Evolutionary conservation across 345 rosid genomes (phyloP), one percentile per base, ranked within the genome.

Genomic region (Aquilaria malaccensis): DNA sequence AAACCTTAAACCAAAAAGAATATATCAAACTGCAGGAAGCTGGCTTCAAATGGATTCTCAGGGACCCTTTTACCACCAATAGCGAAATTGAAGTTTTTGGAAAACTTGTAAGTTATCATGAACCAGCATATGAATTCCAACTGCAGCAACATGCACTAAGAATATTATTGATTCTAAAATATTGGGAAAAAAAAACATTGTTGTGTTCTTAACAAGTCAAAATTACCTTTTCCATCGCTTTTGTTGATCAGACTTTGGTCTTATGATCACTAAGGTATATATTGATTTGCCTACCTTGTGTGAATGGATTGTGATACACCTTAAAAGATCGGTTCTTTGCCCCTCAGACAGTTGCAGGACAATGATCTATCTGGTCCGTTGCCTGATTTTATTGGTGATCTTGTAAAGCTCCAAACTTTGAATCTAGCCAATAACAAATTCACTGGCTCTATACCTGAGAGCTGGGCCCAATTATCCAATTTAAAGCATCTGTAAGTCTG

Each of bases 31-130:
- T 77, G 66, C 80, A 89, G 97, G 79, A 83, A 50, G 62, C 77
- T 89, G 59, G 80, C 69, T 55, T 85, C 98, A 65, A 81, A 48
- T 67, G 98, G 90, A 73, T 81, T 93, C 71, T 74, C 87, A 0
- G 97, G 98, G 80, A 85, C 78, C 65, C 78, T 93, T 65, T 87
- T 94, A 15, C 80, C 82, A 67, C 75, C 88, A 30, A 81, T 93
- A 33, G 78, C 79, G 57, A 84, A 79, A 72, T 78, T 93, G 55
- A 84, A 82, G 88, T 81, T 72, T 69, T 76, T 89, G 78, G 84
- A 72, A 66, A 84, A 73, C 54, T 74, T 93, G 97, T 93, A 79
- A 84, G 90, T 70, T 52, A 54, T 50, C 33, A 48, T 13, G 32
- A 57, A 64, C 54, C n/a, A 52, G 46, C 56, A 30, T 33, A 55